Percentiles rank a stretch among this genome's conserved stretches.
phyloP scores from a whole-genome alignment of 768 basidiomycete species.

The Hericium coralloides region DNA sequence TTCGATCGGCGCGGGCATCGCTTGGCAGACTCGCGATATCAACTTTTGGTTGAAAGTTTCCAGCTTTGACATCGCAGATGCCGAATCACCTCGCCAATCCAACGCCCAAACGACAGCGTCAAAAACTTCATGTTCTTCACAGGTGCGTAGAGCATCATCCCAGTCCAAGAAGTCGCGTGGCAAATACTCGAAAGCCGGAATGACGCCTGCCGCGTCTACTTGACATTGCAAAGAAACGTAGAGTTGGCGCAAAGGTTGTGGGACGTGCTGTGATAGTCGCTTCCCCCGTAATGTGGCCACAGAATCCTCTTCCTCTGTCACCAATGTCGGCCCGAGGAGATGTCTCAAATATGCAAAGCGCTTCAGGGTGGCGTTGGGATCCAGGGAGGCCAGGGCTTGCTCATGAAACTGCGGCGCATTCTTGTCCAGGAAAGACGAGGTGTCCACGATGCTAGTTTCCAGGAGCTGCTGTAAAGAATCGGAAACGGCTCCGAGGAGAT shows the following conservation, averaged over 20 bases:
- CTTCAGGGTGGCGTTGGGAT: constrained; percentile 34
- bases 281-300: constrained; percentile 14
- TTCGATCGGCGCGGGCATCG: constrained; percentile 17
- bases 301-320: constrained; percentile 33
- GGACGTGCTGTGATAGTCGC: constrained; percentile 35
- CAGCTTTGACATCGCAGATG: constrained; percentile 57
- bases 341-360: constrained; percentile 72
- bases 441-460: constrained; percentile 46
- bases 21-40: constrained; percentile 33
- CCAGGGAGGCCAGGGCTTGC: constrained; percentile 45
- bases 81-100: constrained; percentile 53
- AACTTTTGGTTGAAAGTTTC: constrained; percentile 48
- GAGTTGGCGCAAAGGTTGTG: constrained; percentile 39
- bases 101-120: constrained; percentile 80
- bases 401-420: constrained; percentile 60
- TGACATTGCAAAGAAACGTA: constrained; percentile 71
- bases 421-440: constrained; percentile 66
- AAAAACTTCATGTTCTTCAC: constrained; percentile 56
- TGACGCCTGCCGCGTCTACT: constrained; percentile 55
- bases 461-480: constrained; percentile 60
- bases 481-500: constrained; percentile 45
- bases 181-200: constrained; percentile 50
- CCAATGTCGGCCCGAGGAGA: constrained; percentile 43
- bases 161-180: constrained; percentile 49
- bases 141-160: constrained; percentile 44